These are phyloP conservation scores for Colletotrichum tabaci DNA, from an alignment of 2,329 filamentous ascomycete species.

Conservation along the genomic window DNA sequence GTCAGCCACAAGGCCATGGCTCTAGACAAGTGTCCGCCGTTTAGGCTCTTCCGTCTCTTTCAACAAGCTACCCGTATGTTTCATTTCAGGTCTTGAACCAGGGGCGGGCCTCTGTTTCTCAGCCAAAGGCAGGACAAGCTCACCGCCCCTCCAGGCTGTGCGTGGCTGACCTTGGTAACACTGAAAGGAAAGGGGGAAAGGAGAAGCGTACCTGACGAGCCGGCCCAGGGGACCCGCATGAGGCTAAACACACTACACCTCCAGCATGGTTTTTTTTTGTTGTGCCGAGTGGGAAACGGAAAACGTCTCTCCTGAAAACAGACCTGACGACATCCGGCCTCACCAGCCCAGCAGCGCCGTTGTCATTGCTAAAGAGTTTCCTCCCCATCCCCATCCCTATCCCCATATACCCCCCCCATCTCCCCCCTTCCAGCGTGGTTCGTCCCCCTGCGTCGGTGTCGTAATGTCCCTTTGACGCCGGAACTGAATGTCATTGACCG, in stretches of 20 bases:
- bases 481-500: conserved; percentile 31
- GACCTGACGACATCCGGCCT: conserved; percentile 22
- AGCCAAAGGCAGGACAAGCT: conserved; percentile 1
- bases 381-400: too few species aligned
- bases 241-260: conserved; percentile 37
- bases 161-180: conserved; percentile 26
- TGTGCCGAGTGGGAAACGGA: conserved; percentile 14
- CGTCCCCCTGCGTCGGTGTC: conserved; percentile 21
- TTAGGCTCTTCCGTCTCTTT: conserved; percentile 22
- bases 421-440: conserved; percentile 19
- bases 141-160: conserved; percentile 9
- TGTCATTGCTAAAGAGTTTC: conserved; percentile 4
- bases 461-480: conserved; percentile 25
- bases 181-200: conserved; percentile 3
- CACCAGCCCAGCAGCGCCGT: conserved; percentile 29
- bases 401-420: conserved; percentile 13
- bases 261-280: conserved; percentile 30
- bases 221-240: conserved; percentile 25
- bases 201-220: not conserved
- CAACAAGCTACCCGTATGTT: conserved; percentile 13
- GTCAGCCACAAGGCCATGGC: conserved; percentile 19
- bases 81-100: conserved; percentile 20
- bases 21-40: conserved; percentile 15
- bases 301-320: conserved; percentile 27
- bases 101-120: not conserved